Evolutionary conservation across 2,329 filamentous ascomycete species (phyloP), one percentile per base, ranked within the genome.

Genomic region (Hypoxylon sp.): DNA sequence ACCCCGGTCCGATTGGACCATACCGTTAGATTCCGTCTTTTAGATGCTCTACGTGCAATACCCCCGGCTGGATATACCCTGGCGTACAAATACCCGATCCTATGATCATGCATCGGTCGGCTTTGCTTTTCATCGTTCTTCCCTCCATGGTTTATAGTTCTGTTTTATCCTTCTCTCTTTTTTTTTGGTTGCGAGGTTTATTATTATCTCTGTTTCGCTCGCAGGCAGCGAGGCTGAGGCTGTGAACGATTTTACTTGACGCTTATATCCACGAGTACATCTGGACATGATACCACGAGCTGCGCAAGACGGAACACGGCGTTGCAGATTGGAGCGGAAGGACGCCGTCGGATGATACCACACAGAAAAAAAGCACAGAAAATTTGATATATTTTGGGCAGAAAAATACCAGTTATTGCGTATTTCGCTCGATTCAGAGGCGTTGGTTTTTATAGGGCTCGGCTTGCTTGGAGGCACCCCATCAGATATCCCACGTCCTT

Each of bases 1-100:
- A 96, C 92, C 92, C 93, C 86, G 93, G 89, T 84, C 92, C 91
- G 72, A 91, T 93, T 86, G 92, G 92, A 85, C 91, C 92, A 87
- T 93, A 91, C 85, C 92, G 92, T 91, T 95, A 91, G 89, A 88
- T 82, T 83, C 78, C 72, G 70, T 73, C 75, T 76, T 80, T 80
- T 80, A 80, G 79, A 80, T 78, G 74, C 78, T 79, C 78, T 82
- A 81, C 79, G 82, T 83, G 81, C 81, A 83, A 83, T 85, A 85
- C 83, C 83, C 73, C 77, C 75, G 83, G 84, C 85, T 87, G 85
- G 84, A 87, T 87, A 88, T 87, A 87, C 85, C 85, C 84, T 86
- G 83, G 85, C 83, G 85, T 82, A 83, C 82, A 83, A 80, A 85
- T 86, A 84, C 82, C 49, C 81, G 76, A 79, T 80, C 71, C 70